Conservation (phyloP, 1,284 basidiomycete species). For the Stygiomarasmius scandens region DNA sequence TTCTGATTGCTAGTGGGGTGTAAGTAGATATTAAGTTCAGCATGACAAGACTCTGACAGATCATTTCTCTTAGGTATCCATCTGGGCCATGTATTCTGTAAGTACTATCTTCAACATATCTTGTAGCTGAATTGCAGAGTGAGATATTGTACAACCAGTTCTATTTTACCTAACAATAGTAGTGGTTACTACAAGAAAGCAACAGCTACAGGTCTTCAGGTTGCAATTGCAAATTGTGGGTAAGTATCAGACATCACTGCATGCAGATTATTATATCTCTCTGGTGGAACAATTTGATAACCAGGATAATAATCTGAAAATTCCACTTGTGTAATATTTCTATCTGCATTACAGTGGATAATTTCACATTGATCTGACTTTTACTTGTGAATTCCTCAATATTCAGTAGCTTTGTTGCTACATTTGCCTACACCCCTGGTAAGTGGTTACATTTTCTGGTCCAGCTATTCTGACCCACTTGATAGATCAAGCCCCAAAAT, state of each 20-base stretch:
- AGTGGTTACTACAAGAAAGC: constrained; percentile 70
- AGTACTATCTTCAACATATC: no score
- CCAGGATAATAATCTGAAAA: no score
- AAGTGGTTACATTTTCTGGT: constrained; percentile 17
- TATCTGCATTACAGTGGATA: no score
- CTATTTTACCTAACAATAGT: constrained; percentile 65
- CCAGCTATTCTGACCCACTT: not conserved
- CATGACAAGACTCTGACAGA: not conserved
- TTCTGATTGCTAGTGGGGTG: constrained; percentile 63
- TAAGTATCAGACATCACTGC: no score
- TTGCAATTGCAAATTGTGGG: constrained; percentile 59
- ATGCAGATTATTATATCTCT: no score
- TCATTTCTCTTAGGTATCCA: constrained; percentile 60
- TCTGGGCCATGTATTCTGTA: constrained; percentile 57
- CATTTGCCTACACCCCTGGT: constrained; percentile 60
- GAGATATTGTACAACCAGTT: constrained; percentile 29
- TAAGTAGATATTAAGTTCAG: constrained; percentile 30
- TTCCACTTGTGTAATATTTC: no score
- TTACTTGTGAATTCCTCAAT: not conserved
- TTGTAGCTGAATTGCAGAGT: no score
- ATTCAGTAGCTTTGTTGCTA: constrained; percentile 62
- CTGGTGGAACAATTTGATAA: no score
- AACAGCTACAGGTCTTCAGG: constrained; percentile 57
- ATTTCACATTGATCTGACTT: no score
- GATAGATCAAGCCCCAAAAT: constrained; percentile 55